phyloP scores from a whole-genome alignment of 768 basidiomycete genomes.

The Leccinum olivaceopallidum region DNA sequence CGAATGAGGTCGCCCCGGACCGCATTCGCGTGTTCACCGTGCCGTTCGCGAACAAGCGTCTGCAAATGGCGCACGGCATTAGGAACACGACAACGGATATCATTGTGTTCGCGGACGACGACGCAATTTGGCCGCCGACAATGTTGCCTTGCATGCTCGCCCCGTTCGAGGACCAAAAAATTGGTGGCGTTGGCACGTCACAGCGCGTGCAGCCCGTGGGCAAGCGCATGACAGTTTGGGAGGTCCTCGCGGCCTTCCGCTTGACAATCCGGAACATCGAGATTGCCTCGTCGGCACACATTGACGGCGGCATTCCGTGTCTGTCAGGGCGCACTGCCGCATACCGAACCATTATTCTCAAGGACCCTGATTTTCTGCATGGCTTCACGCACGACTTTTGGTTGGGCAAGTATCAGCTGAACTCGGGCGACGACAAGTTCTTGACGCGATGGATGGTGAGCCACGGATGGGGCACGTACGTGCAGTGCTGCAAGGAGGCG shows the following conservation, averaged over 20 bases:
- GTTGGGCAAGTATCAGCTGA: conserved; percentile 92
- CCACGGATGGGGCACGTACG: conserved; percentile 95
- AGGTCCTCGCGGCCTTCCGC: conserved; percentile 91
- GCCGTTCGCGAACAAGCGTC: conserved; percentile 90
- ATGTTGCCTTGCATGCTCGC: conserved; percentile 87
- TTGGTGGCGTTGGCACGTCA: conserved; percentile 90
- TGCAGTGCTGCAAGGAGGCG: conserved; percentile 82
- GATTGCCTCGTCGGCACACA: conserved; percentile 85
- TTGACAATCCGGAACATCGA: conserved; percentile 94
- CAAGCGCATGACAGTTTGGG: conserved; percentile 86
- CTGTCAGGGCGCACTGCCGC: conserved; percentile 92
- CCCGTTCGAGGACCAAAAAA: conserved; percentile 92
- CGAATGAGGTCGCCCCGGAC: conserved; percentile 81
- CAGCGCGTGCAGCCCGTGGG: conserved; percentile 87
- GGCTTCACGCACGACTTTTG: conserved; percentile 95
- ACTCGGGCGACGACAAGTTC: conserved; percentile 94
- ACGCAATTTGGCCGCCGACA: conserved; percentile 94
- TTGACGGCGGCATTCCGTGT: conserved; percentile 91
- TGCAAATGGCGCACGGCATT: conserved; percentile 94
- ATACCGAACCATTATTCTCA: conserved; percentile 91
- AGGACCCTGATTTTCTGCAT: conserved; percentile 90
- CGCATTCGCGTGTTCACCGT: conserved; percentile 87
- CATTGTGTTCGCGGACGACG: conserved; percentile 93
- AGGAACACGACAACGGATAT: conserved; percentile 89
- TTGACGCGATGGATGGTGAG: conserved; percentile 96